Evolutionary conservation across 495 filamentous ascomycete species (phyloP).

Genomic region (Neohortaea acidophila): DNA sequence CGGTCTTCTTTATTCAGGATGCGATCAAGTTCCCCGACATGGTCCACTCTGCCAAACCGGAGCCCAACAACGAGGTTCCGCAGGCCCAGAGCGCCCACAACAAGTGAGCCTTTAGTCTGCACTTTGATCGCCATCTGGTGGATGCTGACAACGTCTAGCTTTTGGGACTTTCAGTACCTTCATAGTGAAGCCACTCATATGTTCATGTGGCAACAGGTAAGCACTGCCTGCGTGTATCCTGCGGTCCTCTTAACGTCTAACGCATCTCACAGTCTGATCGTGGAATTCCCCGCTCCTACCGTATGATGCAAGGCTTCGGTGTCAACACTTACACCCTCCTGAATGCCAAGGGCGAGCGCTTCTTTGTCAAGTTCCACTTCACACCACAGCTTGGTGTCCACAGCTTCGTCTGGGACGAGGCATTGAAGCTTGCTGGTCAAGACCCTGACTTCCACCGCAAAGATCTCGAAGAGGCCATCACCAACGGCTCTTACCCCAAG

Average conservation of each 20-base stretch:
- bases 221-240: too few relatives aligned
- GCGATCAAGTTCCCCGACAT: constrained; percentile 57
- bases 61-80: constrained; percentile 61
- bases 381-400: constrained; percentile 68
- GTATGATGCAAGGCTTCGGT: constrained; percentile 87
- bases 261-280: too few relatives aligned
- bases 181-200: constrained; percentile 70
- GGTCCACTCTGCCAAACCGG: constrained; percentile 65
- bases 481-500: constrained; percentile 52
- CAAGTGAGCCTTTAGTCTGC: constrained; percentile 31
- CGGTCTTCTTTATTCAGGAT: constrained; percentile 59
- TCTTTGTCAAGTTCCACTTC: constrained; percentile 74
- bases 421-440: constrained; percentile 63
- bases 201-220: constrained; percentile 73
- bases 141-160: constrained; percentile 29
- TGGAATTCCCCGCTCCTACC: constrained; percentile 61
- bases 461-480: constrained; percentile 70
- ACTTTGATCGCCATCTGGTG: constrained; percentile 28
- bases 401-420: constrained; percentile 80
- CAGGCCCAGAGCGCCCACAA: constrained; percentile 48
- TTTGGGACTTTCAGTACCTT: constrained; percentile 47
- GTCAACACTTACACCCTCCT: constrained; percentile 69
- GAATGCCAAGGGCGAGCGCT: constrained; percentile 54
- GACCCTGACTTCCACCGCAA: constrained; percentile 83
- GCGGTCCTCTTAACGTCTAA: too few relatives aligned